These are phyloP conservation scores for Tinospora cordifolia DNA, from an alignment of 164 flowering plant species.

Conservation along the genomic window DNA sequence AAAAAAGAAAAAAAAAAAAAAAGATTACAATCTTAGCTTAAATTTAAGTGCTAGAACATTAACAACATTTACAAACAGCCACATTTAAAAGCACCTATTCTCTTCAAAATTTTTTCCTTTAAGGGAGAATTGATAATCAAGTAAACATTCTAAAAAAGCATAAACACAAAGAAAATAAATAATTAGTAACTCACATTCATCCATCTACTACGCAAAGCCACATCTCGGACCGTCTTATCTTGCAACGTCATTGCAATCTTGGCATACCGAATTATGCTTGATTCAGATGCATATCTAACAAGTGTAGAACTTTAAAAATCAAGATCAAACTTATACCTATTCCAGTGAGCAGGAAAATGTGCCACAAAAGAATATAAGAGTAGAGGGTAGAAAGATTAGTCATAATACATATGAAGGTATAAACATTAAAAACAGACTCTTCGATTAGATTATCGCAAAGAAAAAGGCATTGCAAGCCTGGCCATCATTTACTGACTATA, in stretches of 20 bases:
- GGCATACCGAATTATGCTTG: slow-evolving; percentile 39
- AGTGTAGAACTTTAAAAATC: slow-evolving; percentile 1
- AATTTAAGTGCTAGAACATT: background rate
- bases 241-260: slow-evolving; percentile 51
- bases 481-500: background rate
- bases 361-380: too few relatives aligned
- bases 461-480: background rate
- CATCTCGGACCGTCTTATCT: slow-evolving; percentile 60
- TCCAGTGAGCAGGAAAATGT: background rate
- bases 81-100: background rate
- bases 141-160: background rate
- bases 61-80: background rate
- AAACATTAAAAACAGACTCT: background rate
- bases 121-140: background rate
- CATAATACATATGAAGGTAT: background rate
- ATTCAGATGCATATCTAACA: slow-evolving; percentile 46
- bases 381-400: too few relatives aligned
- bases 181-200: slow-evolving; percentile 49
- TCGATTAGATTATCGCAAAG: too few relatives aligned
- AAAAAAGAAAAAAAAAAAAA: too few relatives aligned
- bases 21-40: background rate
- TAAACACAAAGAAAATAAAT: background rate
- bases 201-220: slow-evolving; percentile 67
- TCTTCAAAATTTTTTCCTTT: background rate
- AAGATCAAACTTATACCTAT: background rate